Conservation (phyloP, 1,139 yeast species). For the Pichia sp. region DNA sequence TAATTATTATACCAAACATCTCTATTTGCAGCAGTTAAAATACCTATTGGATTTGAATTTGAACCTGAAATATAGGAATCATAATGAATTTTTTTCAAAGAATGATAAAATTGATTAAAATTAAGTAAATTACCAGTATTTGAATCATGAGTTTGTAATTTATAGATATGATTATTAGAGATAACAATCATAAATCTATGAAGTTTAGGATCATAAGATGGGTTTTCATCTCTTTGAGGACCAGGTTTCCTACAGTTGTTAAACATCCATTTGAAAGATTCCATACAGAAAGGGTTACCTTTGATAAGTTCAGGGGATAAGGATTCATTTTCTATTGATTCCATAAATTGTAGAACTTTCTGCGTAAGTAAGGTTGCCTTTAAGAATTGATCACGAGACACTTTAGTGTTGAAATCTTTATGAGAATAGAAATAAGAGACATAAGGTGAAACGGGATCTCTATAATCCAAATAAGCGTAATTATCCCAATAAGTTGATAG, state of each 20-base stretch:
- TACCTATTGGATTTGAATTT: constrained; percentile 51
- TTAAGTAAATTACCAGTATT: constrained; percentile 48
- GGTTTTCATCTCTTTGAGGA: constrained; percentile 50
- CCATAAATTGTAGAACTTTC: constrained; percentile 50
- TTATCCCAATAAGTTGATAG: constrained; percentile 91
- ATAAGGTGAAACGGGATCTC: constrained; percentile 91
- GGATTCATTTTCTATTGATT: constrained; percentile 48
- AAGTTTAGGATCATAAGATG: constrained; percentile 40
- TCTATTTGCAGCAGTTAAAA: constrained; percentile 78
- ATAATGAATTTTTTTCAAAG: constrained; percentile 50
- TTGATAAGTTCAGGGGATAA: constrained; percentile 75
- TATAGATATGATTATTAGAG: constrained; percentile 75
- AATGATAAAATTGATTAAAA: constrained; percentile 57
- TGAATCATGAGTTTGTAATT: constrained; percentile 58
- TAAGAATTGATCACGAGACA: constrained; percentile 64
- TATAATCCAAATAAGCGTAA: constrained; percentile 82
- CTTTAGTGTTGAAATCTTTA: constrained; percentile 49
- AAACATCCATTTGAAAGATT: constrained; percentile 86
- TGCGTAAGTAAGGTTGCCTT: constrained; percentile 64
- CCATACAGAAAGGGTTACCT: constrained; percentile 86
- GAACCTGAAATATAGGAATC: constrained; percentile 37
- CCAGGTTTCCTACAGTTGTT: constrained; percentile 80
- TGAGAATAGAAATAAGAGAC: constrained; percentile 88
- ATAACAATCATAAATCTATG: constrained; percentile 70
- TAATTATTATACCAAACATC: constrained; percentile 71